Conservation (phyloP, 78 protist genomes). For the Abeoforma whisleri region DNA sequence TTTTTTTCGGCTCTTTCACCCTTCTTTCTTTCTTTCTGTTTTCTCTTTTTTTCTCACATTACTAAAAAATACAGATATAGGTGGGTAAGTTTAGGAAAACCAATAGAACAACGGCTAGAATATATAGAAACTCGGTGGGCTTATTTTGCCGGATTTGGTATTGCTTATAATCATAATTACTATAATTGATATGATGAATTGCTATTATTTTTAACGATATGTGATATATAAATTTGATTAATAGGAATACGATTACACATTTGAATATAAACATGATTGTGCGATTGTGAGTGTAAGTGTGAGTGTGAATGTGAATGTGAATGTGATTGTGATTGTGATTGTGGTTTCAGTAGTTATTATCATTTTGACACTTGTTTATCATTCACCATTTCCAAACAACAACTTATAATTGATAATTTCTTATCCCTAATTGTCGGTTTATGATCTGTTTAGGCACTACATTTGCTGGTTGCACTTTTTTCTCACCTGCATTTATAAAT, state of each 20-base stretch:
- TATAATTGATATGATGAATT: not conserved
- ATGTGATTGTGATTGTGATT: no score
- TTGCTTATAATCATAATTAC: no score
- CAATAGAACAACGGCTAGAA: not conserved
- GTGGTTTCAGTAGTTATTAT: not conserved
- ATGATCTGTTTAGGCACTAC: not conserved
- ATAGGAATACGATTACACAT: not conserved
- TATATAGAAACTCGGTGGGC: not conserved
- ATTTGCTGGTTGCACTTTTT: not conserved
- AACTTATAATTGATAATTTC: not conserved
- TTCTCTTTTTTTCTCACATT: not conserved
- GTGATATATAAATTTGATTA: no score
- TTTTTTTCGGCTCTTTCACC: no score
- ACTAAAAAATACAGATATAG: not conserved
- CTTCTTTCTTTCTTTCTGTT: no score
- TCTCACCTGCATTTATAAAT: not conserved
- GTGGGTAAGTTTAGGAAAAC: not conserved
- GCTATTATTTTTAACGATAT: not conserved
- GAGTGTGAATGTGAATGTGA: not conserved
- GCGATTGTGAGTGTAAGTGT: not conserved
- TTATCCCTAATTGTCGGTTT: not conserved
- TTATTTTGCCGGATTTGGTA: not conserved
- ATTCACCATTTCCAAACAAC: not conserved
- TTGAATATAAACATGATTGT: not conserved
- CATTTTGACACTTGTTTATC: not conserved